Conservation (phyloP, 1,139 yeast species). For the Blastobotrys niveus region DNA sequence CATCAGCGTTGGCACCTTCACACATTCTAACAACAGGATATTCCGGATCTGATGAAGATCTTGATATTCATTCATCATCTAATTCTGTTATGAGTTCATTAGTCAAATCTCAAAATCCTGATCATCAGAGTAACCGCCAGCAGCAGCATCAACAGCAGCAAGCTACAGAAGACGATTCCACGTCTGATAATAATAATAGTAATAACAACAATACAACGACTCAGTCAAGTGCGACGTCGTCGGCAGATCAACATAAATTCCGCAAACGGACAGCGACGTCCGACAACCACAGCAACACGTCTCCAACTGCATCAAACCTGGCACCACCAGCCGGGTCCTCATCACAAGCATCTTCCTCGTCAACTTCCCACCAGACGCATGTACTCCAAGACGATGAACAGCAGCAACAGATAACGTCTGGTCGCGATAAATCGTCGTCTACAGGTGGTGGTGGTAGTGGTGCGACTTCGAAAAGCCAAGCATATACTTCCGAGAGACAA, state of each 20-base stretch:
- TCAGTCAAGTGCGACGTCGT: background rate
- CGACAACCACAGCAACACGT: too few species aligned
- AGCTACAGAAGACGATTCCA: background rate
- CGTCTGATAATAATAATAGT: background rate
- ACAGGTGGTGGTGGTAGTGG: too few species aligned
- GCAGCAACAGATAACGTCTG: too few species aligned
- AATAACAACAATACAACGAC: background rate
- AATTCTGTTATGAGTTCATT: background rate
- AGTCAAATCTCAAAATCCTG: background rate
- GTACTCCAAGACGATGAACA: background rate
- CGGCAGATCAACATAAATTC: background rate
- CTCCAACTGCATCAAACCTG: too few species aligned
- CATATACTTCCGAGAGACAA: background rate
- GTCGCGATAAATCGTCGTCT: too few species aligned
- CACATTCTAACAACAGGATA: too few species aligned
- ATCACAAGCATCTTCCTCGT: background rate
- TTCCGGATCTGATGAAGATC: conserved; percentile 9
- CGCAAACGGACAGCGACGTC: too few species aligned
- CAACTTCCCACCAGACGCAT: background rate
- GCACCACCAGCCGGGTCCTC: too few species aligned
- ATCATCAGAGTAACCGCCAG: background rate
- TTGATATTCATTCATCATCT: background rate
- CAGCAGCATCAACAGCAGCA: conserved; percentile 1
- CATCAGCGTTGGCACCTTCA: too few species aligned
- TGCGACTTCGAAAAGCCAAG: too few species aligned